Percentiles rank a stretch among this genome's conserved stretches.
phyloP scores from a whole-genome alignment of 2,329 filamentous ascomycete genomes.

The Clathrospora elynae region DNA sequence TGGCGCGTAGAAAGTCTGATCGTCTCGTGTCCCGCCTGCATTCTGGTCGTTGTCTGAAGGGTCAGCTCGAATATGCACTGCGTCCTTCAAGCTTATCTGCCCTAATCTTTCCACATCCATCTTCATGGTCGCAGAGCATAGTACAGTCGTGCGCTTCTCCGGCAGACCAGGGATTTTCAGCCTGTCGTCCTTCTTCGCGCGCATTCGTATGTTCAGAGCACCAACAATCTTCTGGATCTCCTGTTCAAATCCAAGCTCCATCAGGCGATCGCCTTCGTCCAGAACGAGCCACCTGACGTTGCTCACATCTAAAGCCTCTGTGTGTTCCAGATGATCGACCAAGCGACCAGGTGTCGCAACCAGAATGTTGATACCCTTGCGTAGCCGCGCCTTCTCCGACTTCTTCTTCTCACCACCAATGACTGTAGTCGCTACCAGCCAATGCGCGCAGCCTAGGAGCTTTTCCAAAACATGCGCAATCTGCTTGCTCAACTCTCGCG shows the following conservation, averaged over 20 bases:
- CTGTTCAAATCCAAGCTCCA: constrained; percentile 97
- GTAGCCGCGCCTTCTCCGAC: constrained; percentile 87
- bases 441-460: constrained; percentile 84
- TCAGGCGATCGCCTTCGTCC: constrained; percentile 95
- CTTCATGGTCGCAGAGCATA: constrained; percentile 98
- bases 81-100: constrained; percentile 93
- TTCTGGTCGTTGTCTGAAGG: constrained; percentile 58
- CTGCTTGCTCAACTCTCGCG: constrained; percentile 91
- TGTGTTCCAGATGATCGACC: constrained; percentile 90
- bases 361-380: constrained; percentile 94
- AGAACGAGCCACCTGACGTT: constrained; percentile 92
- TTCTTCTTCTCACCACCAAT: constrained; percentile 74
- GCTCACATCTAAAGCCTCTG: constrained; percentile 83
- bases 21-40: constrained; percentile 50
- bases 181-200: constrained; percentile 65
- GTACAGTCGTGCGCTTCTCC: constrained; percentile 77
- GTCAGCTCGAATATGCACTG: constrained; percentile 80
- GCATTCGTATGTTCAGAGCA: constrained; percentile 70
- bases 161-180: constrained; percentile 69
- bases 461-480: constrained; percentile 86
- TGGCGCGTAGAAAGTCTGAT: constrained; percentile 75
- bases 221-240: constrained; percentile 87
- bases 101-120: constrained; percentile 94
- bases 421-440: constrained; percentile 89
- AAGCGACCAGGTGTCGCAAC: constrained; percentile 92